Percentiles rank a stretch among this genome's conserved stretches.
These are phyloP conservation scores for Pseudogymnoascus sp. DNA, from an alignment of 2,329 filamentous ascomycete genomes.

Conservation along the genomic window DNA sequence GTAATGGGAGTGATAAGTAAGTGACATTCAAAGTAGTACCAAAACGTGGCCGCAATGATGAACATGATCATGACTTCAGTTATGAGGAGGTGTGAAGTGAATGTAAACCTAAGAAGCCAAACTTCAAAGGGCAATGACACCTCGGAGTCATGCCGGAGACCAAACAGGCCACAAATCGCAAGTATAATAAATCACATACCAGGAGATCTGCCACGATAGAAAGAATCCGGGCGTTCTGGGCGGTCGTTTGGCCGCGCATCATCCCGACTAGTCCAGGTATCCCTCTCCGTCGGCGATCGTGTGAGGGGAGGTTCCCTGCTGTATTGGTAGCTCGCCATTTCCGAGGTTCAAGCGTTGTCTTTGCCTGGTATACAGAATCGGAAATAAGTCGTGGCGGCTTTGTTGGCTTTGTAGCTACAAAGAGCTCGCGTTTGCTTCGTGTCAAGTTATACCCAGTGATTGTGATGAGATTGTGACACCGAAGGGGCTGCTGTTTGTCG, in stretches of 20 bases:
- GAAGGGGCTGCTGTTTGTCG: conserved; percentile 29
- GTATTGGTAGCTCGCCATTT: conserved; percentile 8
- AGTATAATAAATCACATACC: conserved; percentile 44
- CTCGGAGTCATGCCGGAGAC: not conserved
- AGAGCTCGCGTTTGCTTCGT: conserved; percentile 18
- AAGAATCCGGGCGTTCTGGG: conserved; percentile 47
- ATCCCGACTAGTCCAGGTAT: conserved; percentile 28
- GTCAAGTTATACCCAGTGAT: conserved; percentile 27
- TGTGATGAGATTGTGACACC: conserved; percentile 20
- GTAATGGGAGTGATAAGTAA: conserved; percentile 21
- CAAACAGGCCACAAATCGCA: not conserved
- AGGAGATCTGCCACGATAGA: conserved; percentile 61
- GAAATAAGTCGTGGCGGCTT: conserved; percentile 3
- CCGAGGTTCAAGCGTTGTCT: not conserved
- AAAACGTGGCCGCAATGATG: not conserved
- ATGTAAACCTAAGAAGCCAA: not conserved
- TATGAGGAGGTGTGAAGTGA: conserved; percentile 5
- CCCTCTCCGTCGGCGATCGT: conserved; percentile 28
- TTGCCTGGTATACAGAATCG: not conserved
- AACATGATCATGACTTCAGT: not conserved
- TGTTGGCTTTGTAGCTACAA: conserved; percentile 2
- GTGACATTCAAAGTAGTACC: conserved; percentile 8
- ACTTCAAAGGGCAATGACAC: not conserved
- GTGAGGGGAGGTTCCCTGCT: conserved; percentile 25
- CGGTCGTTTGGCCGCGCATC: conserved; percentile 19